These are phyloP conservation scores for Drosera capensis DNA, from an alignment of 148 eudicot species.

Conservation along the genomic window DNA sequence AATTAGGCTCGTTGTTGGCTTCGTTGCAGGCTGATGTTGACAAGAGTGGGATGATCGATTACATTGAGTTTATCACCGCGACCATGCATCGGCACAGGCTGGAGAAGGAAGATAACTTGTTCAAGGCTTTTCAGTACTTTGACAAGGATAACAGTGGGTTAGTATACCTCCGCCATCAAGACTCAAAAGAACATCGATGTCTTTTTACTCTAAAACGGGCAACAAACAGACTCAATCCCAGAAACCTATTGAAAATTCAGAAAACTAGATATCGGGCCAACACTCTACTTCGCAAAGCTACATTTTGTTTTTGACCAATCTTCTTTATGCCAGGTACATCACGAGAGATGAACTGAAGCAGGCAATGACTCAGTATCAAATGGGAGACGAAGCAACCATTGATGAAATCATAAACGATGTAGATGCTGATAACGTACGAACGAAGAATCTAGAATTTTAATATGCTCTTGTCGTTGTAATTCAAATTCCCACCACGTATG, in stretches of 20 bases:
- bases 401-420: slow-evolving; percentile 78
- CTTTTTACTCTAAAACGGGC: too few species aligned
- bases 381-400: slow-evolving; percentile 87
- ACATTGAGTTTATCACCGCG: slow-evolving; percentile 69
- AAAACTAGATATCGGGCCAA: background rate
- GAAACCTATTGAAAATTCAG: too few species aligned
- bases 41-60: slow-evolving; percentile 70
- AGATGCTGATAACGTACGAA: slow-evolving; percentile 71
- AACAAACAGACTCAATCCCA: background rate
- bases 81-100: slow-evolving; percentile 89
- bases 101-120: slow-evolving; percentile 61
- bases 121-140: slow-evolving; percentile 54
- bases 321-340: slow-evolving; percentile 30
- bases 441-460: too few species aligned
- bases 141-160: slow-evolving; percentile 78
- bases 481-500: too few species aligned
- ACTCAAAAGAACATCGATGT: background rate
- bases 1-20: background rate
- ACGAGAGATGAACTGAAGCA: slow-evolving; percentile 79
- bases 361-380: slow-evolving; percentile 61
- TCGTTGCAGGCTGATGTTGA: slow-evolving; percentile 76
- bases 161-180: slow-evolving; percentile 4
- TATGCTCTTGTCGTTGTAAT: too few species aligned
- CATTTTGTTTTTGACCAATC: background rate
- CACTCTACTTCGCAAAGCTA: too few species aligned